A percentile compares a stretch with the other conserved stretches of the same genome.
phyloP scores from a whole-genome alignment of 305 asterid genomes.

The Rubia occidens region DNA sequence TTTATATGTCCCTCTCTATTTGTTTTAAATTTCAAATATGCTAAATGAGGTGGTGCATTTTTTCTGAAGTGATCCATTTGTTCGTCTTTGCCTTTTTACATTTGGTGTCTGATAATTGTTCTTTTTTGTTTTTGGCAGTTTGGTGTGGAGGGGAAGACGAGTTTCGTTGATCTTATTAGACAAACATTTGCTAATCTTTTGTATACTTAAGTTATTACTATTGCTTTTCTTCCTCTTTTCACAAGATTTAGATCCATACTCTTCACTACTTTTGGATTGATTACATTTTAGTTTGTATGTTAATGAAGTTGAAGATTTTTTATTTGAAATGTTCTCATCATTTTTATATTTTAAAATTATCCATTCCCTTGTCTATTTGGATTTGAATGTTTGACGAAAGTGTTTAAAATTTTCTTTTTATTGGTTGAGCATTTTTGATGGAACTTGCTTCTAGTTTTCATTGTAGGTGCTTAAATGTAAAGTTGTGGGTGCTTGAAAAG shows the following conservation, averaged over 20 bases:
- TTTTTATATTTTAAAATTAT: no score
- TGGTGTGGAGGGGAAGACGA: background rate
- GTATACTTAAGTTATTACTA: background rate
- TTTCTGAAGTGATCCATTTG: background rate
- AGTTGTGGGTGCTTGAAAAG: no score
- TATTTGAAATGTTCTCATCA: background rate
- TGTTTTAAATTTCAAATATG: no score
- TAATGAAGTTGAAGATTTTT: background rate
- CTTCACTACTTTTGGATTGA: background rate
- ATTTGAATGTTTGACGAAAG: no score
- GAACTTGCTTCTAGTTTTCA: no score
- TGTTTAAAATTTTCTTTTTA: no score
- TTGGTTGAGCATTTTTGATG: no score
- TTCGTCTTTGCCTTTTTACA: background rate
- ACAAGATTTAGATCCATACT: background rate
- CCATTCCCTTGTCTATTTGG: no score
- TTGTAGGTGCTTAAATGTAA: no score
- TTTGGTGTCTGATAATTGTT: background rate
- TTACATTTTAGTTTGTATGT: background rate
- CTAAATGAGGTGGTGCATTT: no score
- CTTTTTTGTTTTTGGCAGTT: background rate
- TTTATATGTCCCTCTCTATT: no score
- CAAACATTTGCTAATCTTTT: background rate
- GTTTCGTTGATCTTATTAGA: background rate
- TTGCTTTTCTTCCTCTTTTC: background rate